phyloP scores from a whole-genome alignment of 2,329 filamentous ascomycete genomes.

The Scytalidium sp. region DNA sequence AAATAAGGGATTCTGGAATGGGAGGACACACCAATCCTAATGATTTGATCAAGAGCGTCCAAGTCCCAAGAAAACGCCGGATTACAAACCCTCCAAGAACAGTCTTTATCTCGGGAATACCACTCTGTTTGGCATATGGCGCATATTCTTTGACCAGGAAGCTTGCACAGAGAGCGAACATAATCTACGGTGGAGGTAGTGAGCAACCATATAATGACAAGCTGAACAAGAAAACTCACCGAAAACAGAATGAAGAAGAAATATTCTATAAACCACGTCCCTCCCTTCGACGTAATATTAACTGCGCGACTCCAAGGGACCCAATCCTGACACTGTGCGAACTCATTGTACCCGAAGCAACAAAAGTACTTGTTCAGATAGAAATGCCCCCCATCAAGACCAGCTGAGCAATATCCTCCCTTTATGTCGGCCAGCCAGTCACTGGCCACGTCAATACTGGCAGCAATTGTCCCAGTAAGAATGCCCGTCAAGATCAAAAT shows the following conservation, averaged over 20 bases:
- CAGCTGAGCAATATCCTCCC: conserved; percentile 77
- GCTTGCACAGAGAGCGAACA: conserved; percentile 76
- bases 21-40: conserved; percentile 67
- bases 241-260: conserved; percentile 83
- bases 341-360: conserved; percentile 86
- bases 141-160: conserved; percentile 81
- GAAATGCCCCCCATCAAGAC: conserved; percentile 77
- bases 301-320: conserved; percentile 77
- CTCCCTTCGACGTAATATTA: conserved; percentile 60
- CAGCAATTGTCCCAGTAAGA: conserved; percentile 79
- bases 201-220: neutral
- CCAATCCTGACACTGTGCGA: conserved; percentile 83
- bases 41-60: conserved; percentile 89
- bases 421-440: conserved; percentile 95
- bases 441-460: conserved; percentile 83
- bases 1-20: neutral
- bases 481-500: conserved; percentile 83
- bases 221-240: conserved; percentile 46
- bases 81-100: conserved; percentile 94
- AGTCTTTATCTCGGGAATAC: conserved; percentile 97
- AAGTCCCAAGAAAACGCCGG: conserved; percentile 76
- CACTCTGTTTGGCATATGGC: conserved; percentile 86
- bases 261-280: conserved; percentile 82
- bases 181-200: conserved; percentile 45
- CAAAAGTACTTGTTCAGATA: conserved; percentile 92